These are phyloP conservation scores for Theobroma grandiflorum DNA, from an alignment of 441 rosid species.

Conservation along the genomic window DNA sequence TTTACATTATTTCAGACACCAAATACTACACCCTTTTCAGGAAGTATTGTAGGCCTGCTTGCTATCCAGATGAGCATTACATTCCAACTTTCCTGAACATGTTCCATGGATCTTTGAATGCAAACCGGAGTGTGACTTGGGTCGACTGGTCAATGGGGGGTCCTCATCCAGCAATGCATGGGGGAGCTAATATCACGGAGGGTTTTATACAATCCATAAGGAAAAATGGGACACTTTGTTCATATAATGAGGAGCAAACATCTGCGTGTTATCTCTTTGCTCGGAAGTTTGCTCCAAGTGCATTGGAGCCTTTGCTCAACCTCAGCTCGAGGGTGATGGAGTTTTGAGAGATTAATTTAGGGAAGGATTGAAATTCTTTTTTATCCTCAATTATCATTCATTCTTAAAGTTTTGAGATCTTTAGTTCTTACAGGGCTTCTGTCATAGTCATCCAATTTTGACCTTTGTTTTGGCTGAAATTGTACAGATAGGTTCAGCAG, in stretches of 20 bases:
- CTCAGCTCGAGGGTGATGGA: conserved; percentile 69
- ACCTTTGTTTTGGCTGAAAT: background rate
- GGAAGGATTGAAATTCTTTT: background rate
- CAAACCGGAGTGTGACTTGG: conserved; percentile 87
- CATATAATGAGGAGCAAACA: conserved; percentile 67
- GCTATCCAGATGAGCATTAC: conserved; percentile 97
- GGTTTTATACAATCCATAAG: conserved; percentile 69
- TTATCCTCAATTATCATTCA: background rate
- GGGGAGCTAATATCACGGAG: conserved; percentile 61
- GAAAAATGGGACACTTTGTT: conserved; percentile 65
- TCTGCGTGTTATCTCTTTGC: conserved; percentile 87
- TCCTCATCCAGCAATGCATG: conserved; percentile 80
- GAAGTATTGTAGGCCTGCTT: conserved; percentile 85
- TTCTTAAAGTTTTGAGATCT: background rate
- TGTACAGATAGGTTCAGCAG: conserved; percentile 21
- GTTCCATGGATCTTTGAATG: conserved; percentile 70
- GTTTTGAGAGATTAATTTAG: conserved; percentile 48
- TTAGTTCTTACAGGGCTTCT: background rate
- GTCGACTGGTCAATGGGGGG: conserved; percentile 90
- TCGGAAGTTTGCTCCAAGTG: conserved; percentile 80
- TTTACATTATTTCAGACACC: conserved; percentile 70
- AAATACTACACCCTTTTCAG: conserved; percentile 74
- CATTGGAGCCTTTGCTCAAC: conserved; percentile 76
- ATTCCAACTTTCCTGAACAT: conserved; percentile 85
- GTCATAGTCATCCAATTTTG: conserved; percentile 9